Conservation (phyloP, 2,329 filamentous ascomycete genomes). For the Aspergillus brunneoviolaceus region DNA sequence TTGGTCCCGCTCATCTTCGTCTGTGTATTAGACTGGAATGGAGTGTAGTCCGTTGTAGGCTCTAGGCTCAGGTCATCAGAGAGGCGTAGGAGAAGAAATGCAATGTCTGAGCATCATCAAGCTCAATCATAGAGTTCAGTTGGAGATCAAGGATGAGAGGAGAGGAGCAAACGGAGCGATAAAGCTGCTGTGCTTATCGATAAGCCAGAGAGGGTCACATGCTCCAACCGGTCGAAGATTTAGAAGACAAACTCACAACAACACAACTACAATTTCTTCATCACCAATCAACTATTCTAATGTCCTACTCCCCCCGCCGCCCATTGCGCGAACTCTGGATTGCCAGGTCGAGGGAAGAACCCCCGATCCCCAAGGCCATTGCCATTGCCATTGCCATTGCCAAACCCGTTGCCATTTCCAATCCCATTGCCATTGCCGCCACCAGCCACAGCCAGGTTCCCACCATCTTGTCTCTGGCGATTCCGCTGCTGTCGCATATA, state of each 20-base stretch:
- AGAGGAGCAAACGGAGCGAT: neutral
- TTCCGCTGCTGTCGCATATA: conserved; percentile 63
- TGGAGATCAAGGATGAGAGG: neutral
- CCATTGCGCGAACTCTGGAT: conserved; percentile 69
- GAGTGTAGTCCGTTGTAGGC: too few species aligned
- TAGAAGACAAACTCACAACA: neutral
- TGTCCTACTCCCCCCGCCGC: conserved; percentile 63
- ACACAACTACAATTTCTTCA: conserved; percentile 2
- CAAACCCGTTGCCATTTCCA: conserved; percentile 11
- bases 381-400: conserved; percentile 32
- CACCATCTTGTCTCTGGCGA: conserved; percentile 36
- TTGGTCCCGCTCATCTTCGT: conserved; percentile 32
- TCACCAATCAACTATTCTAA: conserved; percentile 22
- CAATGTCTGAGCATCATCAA: too few species aligned
- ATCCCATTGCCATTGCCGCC: conserved; percentile 16
- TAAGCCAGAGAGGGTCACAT: conserved; percentile 2
- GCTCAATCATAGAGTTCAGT: neutral
- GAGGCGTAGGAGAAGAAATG: too few species aligned
- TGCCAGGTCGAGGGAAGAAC: conserved; percentile 64
- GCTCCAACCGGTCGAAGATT: too few species aligned
- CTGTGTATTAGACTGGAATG: neutral
- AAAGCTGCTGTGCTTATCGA: conserved; percentile 14
- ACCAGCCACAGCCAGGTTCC: conserved; percentile 23
- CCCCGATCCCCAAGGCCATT: conserved; percentile 51
- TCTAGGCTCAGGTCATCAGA: too few species aligned